phyloP scores from a whole-genome alignment of 495 filamentous ascomycete species.

The Lindgomyces ingoldianus region DNA sequence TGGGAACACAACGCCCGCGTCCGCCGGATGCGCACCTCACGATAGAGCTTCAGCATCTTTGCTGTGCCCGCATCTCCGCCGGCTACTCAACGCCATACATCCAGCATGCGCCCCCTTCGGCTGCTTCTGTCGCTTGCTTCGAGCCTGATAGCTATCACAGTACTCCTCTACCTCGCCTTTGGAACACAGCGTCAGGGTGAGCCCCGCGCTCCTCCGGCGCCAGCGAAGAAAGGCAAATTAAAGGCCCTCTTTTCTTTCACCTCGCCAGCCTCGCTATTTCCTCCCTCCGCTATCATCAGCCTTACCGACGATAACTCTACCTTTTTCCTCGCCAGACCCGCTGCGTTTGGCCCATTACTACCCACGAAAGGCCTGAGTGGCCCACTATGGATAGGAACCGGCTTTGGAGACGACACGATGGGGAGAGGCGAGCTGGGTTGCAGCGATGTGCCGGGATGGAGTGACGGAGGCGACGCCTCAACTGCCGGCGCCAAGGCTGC shows the following conservation, averaged over 20 bases:
- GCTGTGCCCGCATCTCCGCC: slow-evolving; percentile 9
- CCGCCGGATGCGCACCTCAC: slow-evolving; percentile 18
- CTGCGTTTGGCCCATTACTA: slow-evolving; percentile 84
- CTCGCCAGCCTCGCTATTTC: slow-evolving; percentile 77
- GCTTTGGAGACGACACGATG: slow-evolving; percentile 74
- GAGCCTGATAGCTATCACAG: slow-evolving; percentile 39
- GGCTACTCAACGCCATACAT: slow-evolving; percentile 5
- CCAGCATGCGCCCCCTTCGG: slow-evolving; percentile 46
- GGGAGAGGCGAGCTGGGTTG: slow-evolving; percentile 86
- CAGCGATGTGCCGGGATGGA: slow-evolving; percentile 95
- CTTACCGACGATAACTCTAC: slow-evolving; percentile 97
- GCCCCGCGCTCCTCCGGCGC: not conserved
- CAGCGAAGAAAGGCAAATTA: slow-evolving; percentile 39
- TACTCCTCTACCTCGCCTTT: slow-evolving; percentile 41
- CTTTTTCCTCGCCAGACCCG: slow-evolving; percentile 89
- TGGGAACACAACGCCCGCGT: not conserved
- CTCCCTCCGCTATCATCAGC: slow-evolving; percentile 90
- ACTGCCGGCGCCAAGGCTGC: slow-evolving; percentile 1
- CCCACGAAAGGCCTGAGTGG: slow-evolving; percentile 76
- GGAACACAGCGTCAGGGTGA: slow-evolving; percentile 9
- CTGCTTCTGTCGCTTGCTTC: slow-evolving; percentile 45
- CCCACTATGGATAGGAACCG: slow-evolving; percentile 85
- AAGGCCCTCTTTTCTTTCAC: slow-evolving; percentile 64
- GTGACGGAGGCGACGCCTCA: slow-evolving; percentile 37
- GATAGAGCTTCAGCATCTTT: slow-evolving; percentile 17